phyloP scores from a whole-genome alignment of 495 filamentous ascomycete genomes.

The Hypomontagnella monticulosa region DNA sequence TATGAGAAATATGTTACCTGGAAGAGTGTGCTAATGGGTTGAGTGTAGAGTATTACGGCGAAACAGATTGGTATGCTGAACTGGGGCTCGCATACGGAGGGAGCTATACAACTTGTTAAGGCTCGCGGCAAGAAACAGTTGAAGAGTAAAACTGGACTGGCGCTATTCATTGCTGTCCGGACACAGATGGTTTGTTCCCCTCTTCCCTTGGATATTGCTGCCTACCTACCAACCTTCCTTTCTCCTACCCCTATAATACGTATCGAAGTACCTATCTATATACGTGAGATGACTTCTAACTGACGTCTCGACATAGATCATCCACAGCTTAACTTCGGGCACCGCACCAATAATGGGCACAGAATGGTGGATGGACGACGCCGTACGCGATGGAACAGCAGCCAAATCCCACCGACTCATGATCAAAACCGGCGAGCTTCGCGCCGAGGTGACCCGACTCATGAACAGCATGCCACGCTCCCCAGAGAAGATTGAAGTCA shows the following conservation, averaged over 20 bases:
- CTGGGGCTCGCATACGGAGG: conserved; percentile 65
- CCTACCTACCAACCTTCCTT: neutral
- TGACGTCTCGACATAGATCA: conserved; percentile 43
- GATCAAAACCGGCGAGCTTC: conserved; percentile 57
- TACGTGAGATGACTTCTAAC: neutral
- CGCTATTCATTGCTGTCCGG: conserved; percentile 62
- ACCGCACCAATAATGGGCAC: conserved; percentile 56
- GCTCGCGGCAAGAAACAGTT: conserved; percentile 62
- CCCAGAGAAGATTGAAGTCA: conserved; percentile 50
- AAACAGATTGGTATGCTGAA: conserved; percentile 55
- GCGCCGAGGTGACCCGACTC: conserved; percentile 54
- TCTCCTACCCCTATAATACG: neutral
- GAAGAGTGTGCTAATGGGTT: neutral
- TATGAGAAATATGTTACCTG: neutral
- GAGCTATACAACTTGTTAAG: conserved; percentile 63
- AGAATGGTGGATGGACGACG: conserved; percentile 63
- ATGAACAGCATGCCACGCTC: conserved; percentile 50
- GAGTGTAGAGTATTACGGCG: conserved; percentile 55
- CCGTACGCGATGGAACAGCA: conserved; percentile 52
- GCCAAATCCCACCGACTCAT: conserved; percentile 53
- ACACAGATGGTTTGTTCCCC: conserved; percentile 57
- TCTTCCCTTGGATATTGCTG: neutral
- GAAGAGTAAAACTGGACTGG: conserved; percentile 55
- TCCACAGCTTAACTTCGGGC: conserved; percentile 57
- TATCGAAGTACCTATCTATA: neutral